Percentiles rank a stretch among this genome's conserved stretches.
phyloP scores from a whole-genome alignment of 306 rosid genomes.

The Citrullus colocynthis region DNA sequence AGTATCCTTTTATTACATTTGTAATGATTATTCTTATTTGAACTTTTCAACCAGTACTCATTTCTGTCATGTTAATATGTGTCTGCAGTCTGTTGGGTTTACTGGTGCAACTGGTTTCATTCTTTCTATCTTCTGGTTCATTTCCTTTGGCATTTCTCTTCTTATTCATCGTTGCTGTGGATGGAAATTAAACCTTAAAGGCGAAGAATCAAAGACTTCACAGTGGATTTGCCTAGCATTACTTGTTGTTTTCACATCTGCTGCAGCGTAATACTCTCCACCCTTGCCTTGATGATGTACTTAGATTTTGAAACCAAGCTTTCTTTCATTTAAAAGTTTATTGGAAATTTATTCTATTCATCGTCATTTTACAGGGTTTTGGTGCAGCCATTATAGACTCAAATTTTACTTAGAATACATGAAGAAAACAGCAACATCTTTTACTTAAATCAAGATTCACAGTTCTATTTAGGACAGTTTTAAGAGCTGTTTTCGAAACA shows the following conservation, averaged over 20 bases:
- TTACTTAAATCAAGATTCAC: too few relatives aligned
- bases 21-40: background rate
- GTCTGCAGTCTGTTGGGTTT: constrained; percentile 87
- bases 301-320: background rate
- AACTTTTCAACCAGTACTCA: background rate
- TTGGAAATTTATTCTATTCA: background rate
- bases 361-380: background rate
- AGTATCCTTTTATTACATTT: background rate
- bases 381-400: background rate
- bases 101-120: constrained; percentile 75
- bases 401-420: background rate
- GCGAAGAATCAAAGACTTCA: constrained; percentile 46
- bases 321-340: background rate
- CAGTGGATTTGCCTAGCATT: constrained; percentile 61
- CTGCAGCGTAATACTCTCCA: constrained; percentile 53
- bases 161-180: constrained; percentile 64
- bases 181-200: constrained; percentile 68
- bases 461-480: too few relatives aligned
- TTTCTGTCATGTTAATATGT: background rate
- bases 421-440: background rate
- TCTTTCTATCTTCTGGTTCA: constrained; percentile 73
- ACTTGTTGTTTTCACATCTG: constrained; percentile 62
- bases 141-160: constrained; percentile 73
- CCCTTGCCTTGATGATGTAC: background rate
- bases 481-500: background rate